Base-by-base conservation (phyloP, 371 early-diverging fungal species). In the Syncephalastrum racemosum region DNA sequence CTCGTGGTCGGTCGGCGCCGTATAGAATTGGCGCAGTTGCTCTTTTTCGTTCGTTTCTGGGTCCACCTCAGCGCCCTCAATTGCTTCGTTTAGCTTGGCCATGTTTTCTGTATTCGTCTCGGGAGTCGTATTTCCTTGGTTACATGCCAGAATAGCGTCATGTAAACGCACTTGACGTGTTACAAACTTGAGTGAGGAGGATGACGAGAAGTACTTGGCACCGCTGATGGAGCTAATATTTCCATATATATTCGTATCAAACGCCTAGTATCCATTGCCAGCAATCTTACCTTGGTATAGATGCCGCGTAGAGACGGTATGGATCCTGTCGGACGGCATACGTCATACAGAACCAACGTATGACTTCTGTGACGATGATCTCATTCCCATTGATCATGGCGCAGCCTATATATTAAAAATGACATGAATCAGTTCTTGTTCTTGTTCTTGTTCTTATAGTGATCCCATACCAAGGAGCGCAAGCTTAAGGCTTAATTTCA, bases 381-480 rank as follows among this genome's bases (percentile, higher is more conserved):
- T 64, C 65, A 49, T 82, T 73, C 0, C 64, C 60, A 15, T 67
- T 62, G 8, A 81, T 63, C 1, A 84, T 20, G 18, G 83, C 83
- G 31, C 79, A 71, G 0, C 82, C 87, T 85, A 50, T 12, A 19
- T 13, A 46, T 20, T 18, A 27, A 15, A 16, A 25, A 50, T 22
- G 12, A 19, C 3, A 27, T 10, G 6, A 10, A 16, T 39, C 10
- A 52, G 18, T 25, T 12, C 25, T 13, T 50, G n/a, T n/a, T 40
- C 13, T 16, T 13, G 2, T 3, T 50, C 8, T 3, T 16, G 16
- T 15, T 16, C 1, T 16, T 4, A 18, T 27, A 25, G n/a, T n/a
- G n/a, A n/a, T 13, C 22, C 22, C 55, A 65, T 76, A 87, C 90
- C 82, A 20, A 91, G 66, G 58, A 85, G 66, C 8, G 85, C 79